Conservation (phyloP, 2,329 filamentous ascomycete genomes). For the Diplodia scrobiculata region DNA sequence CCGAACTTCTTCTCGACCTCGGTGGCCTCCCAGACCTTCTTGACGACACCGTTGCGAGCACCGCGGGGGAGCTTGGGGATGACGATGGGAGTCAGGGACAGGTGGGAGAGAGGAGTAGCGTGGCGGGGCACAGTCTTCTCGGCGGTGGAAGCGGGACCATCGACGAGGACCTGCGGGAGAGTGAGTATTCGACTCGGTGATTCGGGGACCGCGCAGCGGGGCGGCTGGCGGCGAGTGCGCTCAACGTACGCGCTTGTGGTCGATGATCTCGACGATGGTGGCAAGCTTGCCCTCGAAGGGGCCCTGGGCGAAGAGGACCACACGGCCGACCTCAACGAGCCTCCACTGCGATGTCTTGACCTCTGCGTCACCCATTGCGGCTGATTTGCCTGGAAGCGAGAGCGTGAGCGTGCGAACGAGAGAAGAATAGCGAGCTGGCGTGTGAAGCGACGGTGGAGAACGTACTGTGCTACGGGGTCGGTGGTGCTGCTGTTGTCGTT, state of each 20-base stretch:
- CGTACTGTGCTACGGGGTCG: slow-evolving; percentile 46
- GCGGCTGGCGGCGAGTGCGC: slow-evolving; percentile 2
- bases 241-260: slow-evolving; percentile 97
- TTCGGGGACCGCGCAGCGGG: background rate
- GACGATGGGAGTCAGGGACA: slow-evolving; percentile 86
- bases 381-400: slow-evolving; percentile 40
- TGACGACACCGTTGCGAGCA: slow-evolving; percentile 77
- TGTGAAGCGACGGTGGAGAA: slow-evolving; percentile 31
- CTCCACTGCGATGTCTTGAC: slow-evolving; percentile 64
- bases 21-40: slow-evolving; percentile 86
- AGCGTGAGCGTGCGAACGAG: slow-evolving; percentile 34
- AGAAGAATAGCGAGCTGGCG: background rate
- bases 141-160: slow-evolving; percentile 84
- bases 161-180: slow-evolving; percentile 79
- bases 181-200: slow-evolving; percentile 34
- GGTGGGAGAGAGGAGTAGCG: slow-evolving; percentile 75
- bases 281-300: slow-evolving; percentile 83
- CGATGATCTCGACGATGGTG: slow-evolving; percentile 97
- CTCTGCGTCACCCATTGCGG: slow-evolving; percentile 53
- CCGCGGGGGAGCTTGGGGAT: slow-evolving; percentile 84
- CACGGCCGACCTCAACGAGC: slow-evolving; percentile 96
- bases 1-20: slow-evolving; percentile 93
- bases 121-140: slow-evolving; percentile 83
- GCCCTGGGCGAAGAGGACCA: slow-evolving; percentile 86
- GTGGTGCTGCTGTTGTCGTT: slow-evolving; percentile 33